phyloP scores from a whole-genome alignment of 2,329 filamentous ascomycete species.

The Aspergillus pseudotamarii region DNA sequence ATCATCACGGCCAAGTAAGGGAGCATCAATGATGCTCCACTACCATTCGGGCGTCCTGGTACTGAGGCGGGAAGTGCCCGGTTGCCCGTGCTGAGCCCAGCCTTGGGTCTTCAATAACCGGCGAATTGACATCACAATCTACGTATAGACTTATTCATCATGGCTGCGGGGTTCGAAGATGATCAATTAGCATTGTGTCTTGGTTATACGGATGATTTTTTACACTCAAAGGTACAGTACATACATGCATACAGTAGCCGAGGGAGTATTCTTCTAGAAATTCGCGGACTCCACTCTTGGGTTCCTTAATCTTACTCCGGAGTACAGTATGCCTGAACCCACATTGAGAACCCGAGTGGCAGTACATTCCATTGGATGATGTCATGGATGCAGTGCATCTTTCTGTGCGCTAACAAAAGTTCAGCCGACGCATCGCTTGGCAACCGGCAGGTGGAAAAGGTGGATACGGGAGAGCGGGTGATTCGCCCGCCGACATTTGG shows the following conservation, averaged over 20 bases:
- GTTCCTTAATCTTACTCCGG: conserved; percentile 16
- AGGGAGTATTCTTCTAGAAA: conserved; percentile 16
- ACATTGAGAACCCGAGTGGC: conserved; percentile 6
- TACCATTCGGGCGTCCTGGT: conserved; percentile 1
- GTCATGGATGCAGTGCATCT: conserved; percentile 10
- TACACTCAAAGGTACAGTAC: conserved; percentile 1
- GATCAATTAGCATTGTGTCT: neutral
- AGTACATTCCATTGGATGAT: conserved; percentile 13
- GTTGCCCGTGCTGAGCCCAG: conserved; percentile 4
- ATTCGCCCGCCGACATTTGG: conserved; percentile 3
- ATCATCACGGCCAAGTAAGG: neutral
- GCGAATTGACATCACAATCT: neutral
- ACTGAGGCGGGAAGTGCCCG: conserved; percentile 4
- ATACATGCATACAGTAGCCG: neutral
- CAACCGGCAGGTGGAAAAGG: conserved; percentile 1
- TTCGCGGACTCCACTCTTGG: conserved; percentile 12
- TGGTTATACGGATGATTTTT: neutral
- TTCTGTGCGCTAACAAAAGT: neutral
- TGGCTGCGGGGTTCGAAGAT: neutral
- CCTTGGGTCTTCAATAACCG: neutral
- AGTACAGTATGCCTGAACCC: conserved; percentile 6
- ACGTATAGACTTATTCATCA: neutral
- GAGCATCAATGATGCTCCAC: neutral
- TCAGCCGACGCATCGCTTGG: conserved; percentile 2
- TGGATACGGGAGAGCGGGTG: conserved; percentile 6